A percentile compares a stretch with the other conserved stretches of the same genome.
Conservation (phyloP, 768 basidiomycete species). For the Pseudohyphozyma bogoriensis region DNA sequence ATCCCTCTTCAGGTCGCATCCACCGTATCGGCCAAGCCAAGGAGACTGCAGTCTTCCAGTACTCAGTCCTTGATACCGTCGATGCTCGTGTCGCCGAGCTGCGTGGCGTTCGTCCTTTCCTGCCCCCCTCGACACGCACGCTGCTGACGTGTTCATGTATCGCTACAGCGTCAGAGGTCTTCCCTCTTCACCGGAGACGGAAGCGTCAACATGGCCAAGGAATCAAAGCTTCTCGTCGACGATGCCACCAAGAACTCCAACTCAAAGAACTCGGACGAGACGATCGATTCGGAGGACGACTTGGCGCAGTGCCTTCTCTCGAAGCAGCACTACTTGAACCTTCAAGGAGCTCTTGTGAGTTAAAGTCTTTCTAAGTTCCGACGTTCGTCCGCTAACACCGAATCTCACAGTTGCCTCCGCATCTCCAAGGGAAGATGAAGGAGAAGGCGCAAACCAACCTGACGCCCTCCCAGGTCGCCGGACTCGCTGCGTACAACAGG, state of each 20-base stretch:
- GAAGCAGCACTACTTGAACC: conserved; percentile 4
- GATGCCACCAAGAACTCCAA: neutral
- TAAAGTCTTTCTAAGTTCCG: too few relatives aligned
- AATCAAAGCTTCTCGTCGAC: neutral
- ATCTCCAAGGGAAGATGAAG: too few relatives aligned
- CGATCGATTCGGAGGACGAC: conserved; percentile 22
- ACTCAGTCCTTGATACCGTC: conserved; percentile 21
- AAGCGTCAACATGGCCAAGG: neutral
- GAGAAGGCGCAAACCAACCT: too few relatives aligned
- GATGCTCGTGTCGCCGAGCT: conserved; percentile 28
- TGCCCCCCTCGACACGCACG: too few relatives aligned
- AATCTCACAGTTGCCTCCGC: too few relatives aligned
- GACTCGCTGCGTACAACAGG: too few relatives aligned
- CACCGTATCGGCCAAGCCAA: conserved; percentile 32
- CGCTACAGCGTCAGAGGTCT: conserved; percentile 8
- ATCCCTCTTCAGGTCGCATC: too few relatives aligned
- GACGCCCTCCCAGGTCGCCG: too few relatives aligned
- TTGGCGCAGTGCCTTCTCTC: conserved; percentile 13
- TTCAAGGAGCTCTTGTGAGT: conserved; percentile 5
- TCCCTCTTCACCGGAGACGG: conserved; percentile 8
- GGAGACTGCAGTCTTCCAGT: conserved; percentile 29
- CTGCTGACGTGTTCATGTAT: too few relatives aligned
- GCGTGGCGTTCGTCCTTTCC: conserved; percentile 3
- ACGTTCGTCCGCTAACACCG: too few relatives aligned
- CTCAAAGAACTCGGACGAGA: conserved; percentile 4